Base-by-base conservation (phyloP, 2,329 filamentous ascomycete species). In the Tetracladium maxilliforme region DNA sequence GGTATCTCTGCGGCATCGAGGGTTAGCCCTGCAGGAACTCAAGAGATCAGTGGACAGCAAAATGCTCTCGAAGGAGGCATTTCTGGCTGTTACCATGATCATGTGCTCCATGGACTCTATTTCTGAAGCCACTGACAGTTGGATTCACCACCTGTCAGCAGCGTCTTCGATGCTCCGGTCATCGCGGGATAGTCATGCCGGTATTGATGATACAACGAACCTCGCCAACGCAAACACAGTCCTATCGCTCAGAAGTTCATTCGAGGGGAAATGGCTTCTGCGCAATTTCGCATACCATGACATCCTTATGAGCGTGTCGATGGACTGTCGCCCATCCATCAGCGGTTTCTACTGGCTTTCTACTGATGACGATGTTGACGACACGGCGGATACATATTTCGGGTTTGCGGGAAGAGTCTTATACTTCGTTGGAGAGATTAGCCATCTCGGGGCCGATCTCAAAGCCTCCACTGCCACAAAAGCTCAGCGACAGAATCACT, bases 261-360 rank as follows among this genome's bases (percentile, higher is more conserved):
- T 28, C 19, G 32, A 38, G 21, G 30, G 35, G 12, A 16, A 30
- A 17, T 38, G 35, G 35, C 21, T 38, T 5, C 21, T 38, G 20
- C 30, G 35, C 7, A 36, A 36, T 24, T 38, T 38, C 28, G 35
- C 35, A 10, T 38, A 38, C 23, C 35, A 38, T 24, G 35, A 38
- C 23, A 28, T 38, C n/a, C 24, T 38, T 12, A 23, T 25, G 16
- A 35, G 28, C 14, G 26, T 38, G 14, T 29, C 33, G 6, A 16
- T 29, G 13, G 25, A 23, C 15, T 17, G 30, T 15, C 22, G 19
- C 8, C 35, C 35, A 4, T 22, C 37, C 15, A 26, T 38, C 6
- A 9, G 11, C 6, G 34, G 35, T 8, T 14, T 21, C 13, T 33
- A 35, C 26, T 35, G 31, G 31, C 14, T 33, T n/a, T 19, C 16